Evolutionary conservation across 2,329 filamentous ascomycete genomes (phyloP).

Genomic region (Tolypocladium pustulatum): DNA sequence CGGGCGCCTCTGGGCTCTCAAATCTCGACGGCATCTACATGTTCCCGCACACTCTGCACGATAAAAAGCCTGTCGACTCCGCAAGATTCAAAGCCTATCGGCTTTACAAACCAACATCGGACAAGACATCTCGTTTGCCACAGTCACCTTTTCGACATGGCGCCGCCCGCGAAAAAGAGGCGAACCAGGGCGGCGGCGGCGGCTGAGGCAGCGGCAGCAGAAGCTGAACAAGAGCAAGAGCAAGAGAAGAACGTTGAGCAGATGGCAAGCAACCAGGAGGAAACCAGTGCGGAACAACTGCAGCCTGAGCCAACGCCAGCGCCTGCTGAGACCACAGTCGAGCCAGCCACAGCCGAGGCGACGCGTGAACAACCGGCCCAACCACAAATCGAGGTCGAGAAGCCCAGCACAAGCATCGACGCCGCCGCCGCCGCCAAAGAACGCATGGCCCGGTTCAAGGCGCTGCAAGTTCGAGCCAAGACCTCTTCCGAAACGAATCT

Average conservation of each 20-base stretch:
- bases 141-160: constrained; percentile 8
- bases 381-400: constrained; percentile 8
- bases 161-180: constrained; percentile 17
- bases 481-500: constrained; percentile 63
- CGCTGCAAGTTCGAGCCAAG: constrained; percentile 72
- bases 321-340: constrained; percentile 1
- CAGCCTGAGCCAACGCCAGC: constrained; percentile 3
- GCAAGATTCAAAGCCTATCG: background rate
- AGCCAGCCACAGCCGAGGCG: background rate
- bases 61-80: too few species aligned
- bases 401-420: constrained; percentile 11
- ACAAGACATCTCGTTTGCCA: background rate
- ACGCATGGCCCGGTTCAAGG: constrained; percentile 74
- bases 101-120: background rate
- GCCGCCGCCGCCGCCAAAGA: constrained; percentile 46
- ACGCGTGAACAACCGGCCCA: background rate
- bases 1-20: too few species aligned
- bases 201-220: background rate
- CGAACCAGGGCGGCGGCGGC: constrained; percentile 8
- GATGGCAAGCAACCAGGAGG: background rate
- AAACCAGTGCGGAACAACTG: background rate
- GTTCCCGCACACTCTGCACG: background rate
- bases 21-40: background rate
- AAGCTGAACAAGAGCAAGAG: background rate
- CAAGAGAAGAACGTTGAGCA: background rate